Conservation (phyloP, 2,329 filamentous ascomycete species). For the Teratosphaeria nubilosa region DNA sequence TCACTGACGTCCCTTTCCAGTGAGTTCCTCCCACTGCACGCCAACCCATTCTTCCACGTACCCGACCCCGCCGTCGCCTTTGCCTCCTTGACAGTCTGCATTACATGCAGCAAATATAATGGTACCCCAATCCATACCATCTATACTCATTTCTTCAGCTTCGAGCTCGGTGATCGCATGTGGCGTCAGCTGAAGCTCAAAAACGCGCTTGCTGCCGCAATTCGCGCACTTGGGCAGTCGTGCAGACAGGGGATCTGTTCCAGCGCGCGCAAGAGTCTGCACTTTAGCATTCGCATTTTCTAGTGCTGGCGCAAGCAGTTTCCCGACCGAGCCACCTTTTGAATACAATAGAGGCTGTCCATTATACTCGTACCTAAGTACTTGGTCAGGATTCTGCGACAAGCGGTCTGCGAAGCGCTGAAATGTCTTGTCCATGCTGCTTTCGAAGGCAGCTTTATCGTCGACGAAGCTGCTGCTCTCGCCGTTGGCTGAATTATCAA, state of each 20-base stretch:
- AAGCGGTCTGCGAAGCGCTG: constrained; percentile 43
- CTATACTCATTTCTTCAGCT: constrained; percentile 55
- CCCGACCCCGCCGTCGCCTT: constrained; percentile 52
- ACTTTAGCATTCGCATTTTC: constrained; percentile 13
- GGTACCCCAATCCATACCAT: constrained; percentile 96
- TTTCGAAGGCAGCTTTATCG: constrained; percentile 40
- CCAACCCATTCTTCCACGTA: constrained; percentile 96
- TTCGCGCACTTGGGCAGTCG: constrained; percentile 65
- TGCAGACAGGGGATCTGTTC: constrained; percentile 13
- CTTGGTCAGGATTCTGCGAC: constrained; percentile 41
- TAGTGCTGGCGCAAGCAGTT: constrained; percentile 40
- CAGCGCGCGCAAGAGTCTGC: constrained; percentile 18
- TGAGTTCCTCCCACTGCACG: constrained; percentile 87
- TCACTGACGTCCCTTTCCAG: constrained; percentile 6
- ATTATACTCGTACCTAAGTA: constrained; percentile 40
- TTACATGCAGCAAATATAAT: constrained; percentile 78
- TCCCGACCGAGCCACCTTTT: constrained; percentile 63
- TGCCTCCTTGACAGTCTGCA: constrained; percentile 60
- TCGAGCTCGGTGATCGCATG: constrained; percentile 85
- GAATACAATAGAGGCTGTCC: constrained; percentile 61
- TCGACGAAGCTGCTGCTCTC: constrained; percentile 24
- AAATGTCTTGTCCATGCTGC: constrained; percentile 39
- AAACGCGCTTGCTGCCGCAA: constrained; percentile 66
- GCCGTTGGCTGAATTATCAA: constrained; percentile 17
- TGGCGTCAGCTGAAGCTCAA: constrained; percentile 87